Evolutionary conservation across 331 rosid species (phyloP), one percentile per base, ranked within the genome.

Genomic region (Arachis monticola): DNA sequence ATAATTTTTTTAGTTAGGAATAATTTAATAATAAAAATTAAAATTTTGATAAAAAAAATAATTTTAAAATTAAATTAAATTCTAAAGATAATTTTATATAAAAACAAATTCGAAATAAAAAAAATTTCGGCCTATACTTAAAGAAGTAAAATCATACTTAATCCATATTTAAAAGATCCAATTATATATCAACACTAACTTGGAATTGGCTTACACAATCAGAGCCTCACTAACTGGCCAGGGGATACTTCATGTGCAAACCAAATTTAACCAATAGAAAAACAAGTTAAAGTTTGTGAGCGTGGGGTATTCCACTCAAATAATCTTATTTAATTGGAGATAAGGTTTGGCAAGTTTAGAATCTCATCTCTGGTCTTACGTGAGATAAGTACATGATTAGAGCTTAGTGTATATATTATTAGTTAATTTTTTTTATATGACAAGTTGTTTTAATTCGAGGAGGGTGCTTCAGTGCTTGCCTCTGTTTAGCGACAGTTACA

Each of bases 201-300:
- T 11, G 3, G 13, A 2, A 1, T 12, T 12, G 22, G 56, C 31
- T 59, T 32, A 40, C 68, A 38, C 73, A 64, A 57, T 64, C 31
- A 48, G 60, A 62, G 50, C 47, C 68, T 44, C 41, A 4, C 31
- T 42, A 67, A 58, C 32, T n/a, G 74, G 12, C 60, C 10, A 60
- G 61, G 41, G 5, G 41, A 38, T 38, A 58, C 67, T 74, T 72
- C 22, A 14, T 52, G 35, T 10, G 80, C 30, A 60, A 70, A 80
- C 31, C 1, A 30, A 72, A 40, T 56, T 6, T 66, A 72, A 41
- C 57, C 12, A 73, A 67, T 69, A 40, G 60, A 59, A 58, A 58
- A 41, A 71, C 52, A 73, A 66, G 57, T 13, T 60, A 59, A 62
- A 60, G 71, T 35, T 67, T 63, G 2, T 17, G 41, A 9, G 51